phyloP scores from a whole-genome alignment of 1,139 yeast species.

The Scheffersomyces lignicola region DNA sequence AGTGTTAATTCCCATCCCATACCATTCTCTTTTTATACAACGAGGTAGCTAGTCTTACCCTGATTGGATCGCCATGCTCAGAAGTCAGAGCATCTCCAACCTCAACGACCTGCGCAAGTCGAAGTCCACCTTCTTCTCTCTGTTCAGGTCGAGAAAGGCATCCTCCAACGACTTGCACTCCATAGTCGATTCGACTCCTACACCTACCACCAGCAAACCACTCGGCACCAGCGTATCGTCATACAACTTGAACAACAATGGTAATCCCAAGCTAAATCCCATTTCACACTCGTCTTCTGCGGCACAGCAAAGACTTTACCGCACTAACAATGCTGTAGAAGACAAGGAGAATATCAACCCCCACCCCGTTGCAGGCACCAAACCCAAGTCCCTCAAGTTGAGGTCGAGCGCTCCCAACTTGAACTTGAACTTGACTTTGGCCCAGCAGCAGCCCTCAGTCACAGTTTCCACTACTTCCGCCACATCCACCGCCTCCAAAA shows the following conservation, averaged over 20 bases:
- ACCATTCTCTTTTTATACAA: neutral
- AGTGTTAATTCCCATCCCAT: neutral
- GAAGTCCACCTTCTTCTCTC: slow-evolving; percentile 20
- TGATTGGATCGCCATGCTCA: slow-evolving; percentile 20
- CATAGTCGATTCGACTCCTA: slow-evolving; percentile 8
- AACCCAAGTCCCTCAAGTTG: slow-evolving; percentile 17
- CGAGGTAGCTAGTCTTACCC: neutral
- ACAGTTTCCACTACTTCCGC: slow-evolving; percentile 8
- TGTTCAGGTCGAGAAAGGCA: slow-evolving; percentile 21
- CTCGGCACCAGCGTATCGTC: slow-evolving; percentile 16
- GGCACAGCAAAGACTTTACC: slow-evolving; percentile 11
- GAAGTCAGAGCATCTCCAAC: slow-evolving; percentile 33
- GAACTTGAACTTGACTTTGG: slow-evolving; percentile 6
- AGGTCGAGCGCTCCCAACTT: slow-evolving; percentile 27
- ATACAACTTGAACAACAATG: slow-evolving; percentile 13
- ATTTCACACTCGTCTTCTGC: slow-evolving; percentile 12
- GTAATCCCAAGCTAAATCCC: slow-evolving; percentile 3
- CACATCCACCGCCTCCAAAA: neutral
- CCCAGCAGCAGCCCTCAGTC: slow-evolving; percentile 9
- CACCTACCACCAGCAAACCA: slow-evolving; percentile 12
- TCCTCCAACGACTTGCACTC: slow-evolving; percentile 15
- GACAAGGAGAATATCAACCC: slow-evolving; percentile 14
- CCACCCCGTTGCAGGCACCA: slow-evolving; percentile 2
- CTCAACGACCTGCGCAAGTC: slow-evolving; percentile 23
- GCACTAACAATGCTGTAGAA: slow-evolving; percentile 2